phyloP scores from a whole-genome alignment of 2,329 filamentous ascomycete species.

The Neonectria sp. region DNA sequence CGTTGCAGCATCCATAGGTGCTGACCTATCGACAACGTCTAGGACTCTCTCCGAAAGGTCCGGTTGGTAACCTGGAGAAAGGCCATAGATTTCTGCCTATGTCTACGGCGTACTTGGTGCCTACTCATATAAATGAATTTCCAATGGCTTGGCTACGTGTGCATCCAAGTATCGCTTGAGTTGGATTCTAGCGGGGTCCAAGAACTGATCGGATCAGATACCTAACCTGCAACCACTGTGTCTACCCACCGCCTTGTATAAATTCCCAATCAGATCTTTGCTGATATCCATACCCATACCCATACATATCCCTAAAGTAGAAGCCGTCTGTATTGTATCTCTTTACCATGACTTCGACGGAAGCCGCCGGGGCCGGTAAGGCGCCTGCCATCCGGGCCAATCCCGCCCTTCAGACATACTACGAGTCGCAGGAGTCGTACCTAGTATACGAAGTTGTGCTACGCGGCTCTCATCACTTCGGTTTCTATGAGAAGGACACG shows the following conservation, averaged over 20 bases:
- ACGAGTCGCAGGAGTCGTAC: constrained; percentile 61
- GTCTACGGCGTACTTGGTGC: not conserved
- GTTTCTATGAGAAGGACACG: constrained; percentile 62
- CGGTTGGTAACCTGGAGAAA: not conserved
- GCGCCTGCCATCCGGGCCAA: constrained; percentile 56
- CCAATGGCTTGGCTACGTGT: not conserved
- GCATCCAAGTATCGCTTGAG: not conserved
- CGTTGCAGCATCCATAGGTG: not conserved
- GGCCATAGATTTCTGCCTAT: not conserved
- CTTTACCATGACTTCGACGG: not conserved
- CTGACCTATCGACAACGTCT: no score
- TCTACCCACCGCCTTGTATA: not conserved
- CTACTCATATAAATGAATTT: not conserved
- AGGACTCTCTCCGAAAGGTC: not conserved
- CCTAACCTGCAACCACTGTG: constrained; percentile 1
- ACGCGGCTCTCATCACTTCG: constrained; percentile 65
- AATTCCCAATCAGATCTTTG: not conserved
- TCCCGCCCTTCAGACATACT: constrained; percentile 60
- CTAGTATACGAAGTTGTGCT: constrained; percentile 60
- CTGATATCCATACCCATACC: constrained; percentile 1
- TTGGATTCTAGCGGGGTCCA: not conserved
- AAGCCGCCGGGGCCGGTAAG: not conserved
- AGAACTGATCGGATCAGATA: not conserved
- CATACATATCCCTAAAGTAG: not conserved
- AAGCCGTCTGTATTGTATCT: not conserved